Conservation (phyloP, 495 filamentous ascomycete genomes). For the Beverwykella pulmonaria region DNA sequence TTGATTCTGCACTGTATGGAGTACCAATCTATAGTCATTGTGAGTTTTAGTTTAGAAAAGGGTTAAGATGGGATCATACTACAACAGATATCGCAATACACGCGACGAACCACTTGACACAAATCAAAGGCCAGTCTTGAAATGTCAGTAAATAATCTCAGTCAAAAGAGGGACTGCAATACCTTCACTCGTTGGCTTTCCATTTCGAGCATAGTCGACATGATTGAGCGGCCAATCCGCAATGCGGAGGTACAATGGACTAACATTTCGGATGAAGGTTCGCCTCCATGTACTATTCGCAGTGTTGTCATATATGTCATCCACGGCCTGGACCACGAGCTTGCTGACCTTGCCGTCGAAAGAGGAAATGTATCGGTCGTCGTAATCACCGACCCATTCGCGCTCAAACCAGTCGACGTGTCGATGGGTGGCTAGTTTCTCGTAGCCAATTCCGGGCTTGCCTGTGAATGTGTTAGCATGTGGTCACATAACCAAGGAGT, state of each 20-base stretch:
- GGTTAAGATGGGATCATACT: slow-evolving; percentile 1
- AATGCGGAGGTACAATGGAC: slow-evolving; percentile 21
- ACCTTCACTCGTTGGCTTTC: slow-evolving; percentile 15
- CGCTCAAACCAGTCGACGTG: slow-evolving; percentile 16
- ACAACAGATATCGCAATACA: slow-evolving; percentile 26
- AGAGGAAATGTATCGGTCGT: slow-evolving; percentile 30
- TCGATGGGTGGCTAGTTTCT: slow-evolving; percentile 12
- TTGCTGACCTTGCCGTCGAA: slow-evolving; percentile 27
- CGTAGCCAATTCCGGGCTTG: slow-evolving; percentile 14
- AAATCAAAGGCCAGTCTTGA: slow-evolving; percentile 22
- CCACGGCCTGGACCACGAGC: slow-evolving; percentile 27
- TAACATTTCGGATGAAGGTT: slow-evolving; percentile 29
- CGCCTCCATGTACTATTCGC: slow-evolving; percentile 28
- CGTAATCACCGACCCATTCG: slow-evolving; percentile 16
- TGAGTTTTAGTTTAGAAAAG: background rate
- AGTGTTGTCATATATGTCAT: slow-evolving; percentile 26
- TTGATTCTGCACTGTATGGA: slow-evolving; percentile 6
- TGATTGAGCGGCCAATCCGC: slow-evolving; percentile 27
- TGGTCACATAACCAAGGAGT: too few species aligned
- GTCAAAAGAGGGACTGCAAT: background rate
- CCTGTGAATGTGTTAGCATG: slow-evolving; percentile 2
- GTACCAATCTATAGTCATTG: slow-evolving; percentile 16
- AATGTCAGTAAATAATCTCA: too few species aligned
- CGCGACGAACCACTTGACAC: slow-evolving; percentile 32
- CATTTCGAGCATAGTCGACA: slow-evolving; percentile 16